Conservation (phyloP, 352 stramenopile species). For the Phytophthora macrochlamydospora region DNA sequence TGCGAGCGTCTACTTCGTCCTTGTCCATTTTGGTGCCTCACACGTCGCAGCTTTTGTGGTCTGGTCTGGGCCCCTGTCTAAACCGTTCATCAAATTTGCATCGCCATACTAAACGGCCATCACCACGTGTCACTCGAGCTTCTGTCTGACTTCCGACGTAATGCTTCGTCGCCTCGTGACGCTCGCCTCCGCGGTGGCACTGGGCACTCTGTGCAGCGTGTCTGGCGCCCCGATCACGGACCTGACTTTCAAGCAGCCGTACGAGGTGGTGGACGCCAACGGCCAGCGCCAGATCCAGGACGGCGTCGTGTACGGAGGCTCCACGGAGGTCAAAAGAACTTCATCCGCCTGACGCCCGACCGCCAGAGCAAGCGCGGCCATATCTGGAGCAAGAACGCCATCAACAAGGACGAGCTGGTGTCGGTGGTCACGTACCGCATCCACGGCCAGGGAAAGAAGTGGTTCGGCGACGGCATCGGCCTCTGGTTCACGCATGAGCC, state of each 20-base stretch:
- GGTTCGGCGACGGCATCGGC: constrained; percentile 80
- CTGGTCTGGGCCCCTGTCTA: not conserved
- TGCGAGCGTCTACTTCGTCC: not conserved
- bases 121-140: too few relatives aligned
- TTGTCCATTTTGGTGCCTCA: not conserved
- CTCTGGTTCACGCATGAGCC: constrained; percentile 76
- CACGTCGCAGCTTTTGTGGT: not conserved
- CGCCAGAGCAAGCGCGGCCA: constrained; percentile 82
- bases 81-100: too few relatives aligned
- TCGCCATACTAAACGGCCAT: too few relatives aligned
- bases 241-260: constrained; percentile 75
- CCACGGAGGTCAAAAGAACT: constrained; percentile 83
- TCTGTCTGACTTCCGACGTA: too few relatives aligned
- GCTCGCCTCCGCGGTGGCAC: constrained; percentile 26
- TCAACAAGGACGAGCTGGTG: constrained; percentile 58
- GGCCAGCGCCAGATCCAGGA: constrained; percentile 69
- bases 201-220: constrained; percentile 27
- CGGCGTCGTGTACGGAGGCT: constrained; percentile 54
- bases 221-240: constrained; percentile 24
- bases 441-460: constrained; percentile 74
- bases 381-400: constrained; percentile 61
- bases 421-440: constrained; percentile 79
- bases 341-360: constrained; percentile 80
- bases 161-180: constrained; percentile 34
- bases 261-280: constrained; percentile 53